Percentiles rank a stretch among this genome's conserved stretches.
Conservation (phyloP, 441 rosid genomes). For the Hypseocharis bilobata region DNA sequence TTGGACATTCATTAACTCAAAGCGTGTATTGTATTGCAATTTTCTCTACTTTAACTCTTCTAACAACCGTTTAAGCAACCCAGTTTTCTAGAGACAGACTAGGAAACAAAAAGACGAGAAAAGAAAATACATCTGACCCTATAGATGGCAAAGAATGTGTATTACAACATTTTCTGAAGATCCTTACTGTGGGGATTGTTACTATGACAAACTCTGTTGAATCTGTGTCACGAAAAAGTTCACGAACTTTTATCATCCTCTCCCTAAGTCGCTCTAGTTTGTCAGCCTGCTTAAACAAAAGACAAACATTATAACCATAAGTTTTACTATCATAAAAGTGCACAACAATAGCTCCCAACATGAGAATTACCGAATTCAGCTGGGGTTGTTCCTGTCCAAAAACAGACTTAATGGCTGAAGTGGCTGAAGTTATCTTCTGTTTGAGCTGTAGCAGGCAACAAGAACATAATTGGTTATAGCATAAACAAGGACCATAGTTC, state of each 20-base stretch:
- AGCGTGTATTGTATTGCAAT: background rate
- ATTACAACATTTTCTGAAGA: background rate
- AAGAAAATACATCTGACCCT: background rate
- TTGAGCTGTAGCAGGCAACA: slow-evolving; percentile 49
- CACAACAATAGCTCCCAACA: slow-evolving; percentile 13
- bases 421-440: slow-evolving; percentile 76
- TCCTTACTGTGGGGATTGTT: slow-evolving; percentile 63
- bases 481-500: background rate
- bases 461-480: too few relatives aligned
- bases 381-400: slow-evolving; percentile 45
- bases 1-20: background rate
- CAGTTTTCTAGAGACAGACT: background rate
- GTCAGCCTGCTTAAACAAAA: slow-evolving; percentile 33
- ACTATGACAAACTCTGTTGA: slow-evolving; percentile 66
- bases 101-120: background rate
- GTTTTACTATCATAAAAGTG: background rate
- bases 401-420: slow-evolving; percentile 58
- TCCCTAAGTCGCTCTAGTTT: slow-evolving; percentile 53
- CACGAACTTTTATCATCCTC: slow-evolving; percentile 57
- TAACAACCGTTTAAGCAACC: background rate
- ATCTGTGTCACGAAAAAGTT: slow-evolving; percentile 47
- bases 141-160: too few relatives aligned
- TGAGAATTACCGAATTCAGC: slow-evolving; percentile 38
- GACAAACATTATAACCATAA: slow-evolving; percentile 7
- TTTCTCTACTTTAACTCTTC: background rate